Evolutionary conservation across 805 yeast species (phyloP).

Genomic region (Kodamaea neixiangensis): DNA sequence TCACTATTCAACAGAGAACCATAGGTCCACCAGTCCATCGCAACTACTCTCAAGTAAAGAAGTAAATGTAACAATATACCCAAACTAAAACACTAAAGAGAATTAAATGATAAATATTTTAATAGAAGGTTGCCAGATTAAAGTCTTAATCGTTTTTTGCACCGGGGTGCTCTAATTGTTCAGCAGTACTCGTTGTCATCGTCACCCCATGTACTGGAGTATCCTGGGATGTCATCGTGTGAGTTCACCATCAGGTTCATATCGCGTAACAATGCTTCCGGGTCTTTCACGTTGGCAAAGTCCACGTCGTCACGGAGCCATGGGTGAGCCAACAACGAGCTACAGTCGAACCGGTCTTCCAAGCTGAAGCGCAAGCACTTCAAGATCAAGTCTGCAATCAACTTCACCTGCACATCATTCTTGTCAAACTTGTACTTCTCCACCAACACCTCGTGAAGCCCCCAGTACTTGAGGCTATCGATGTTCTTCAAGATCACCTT

Average conservation of each 20-base stretch:
- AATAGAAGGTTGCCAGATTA: not conserved
- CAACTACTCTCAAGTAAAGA: not conserved
- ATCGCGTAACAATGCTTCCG: slow-evolving; percentile 14
- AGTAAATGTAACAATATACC: not conserved
- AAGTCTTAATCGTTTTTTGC: not conserved
- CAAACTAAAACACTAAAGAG: slow-evolving; percentile 1
- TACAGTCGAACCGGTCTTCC: slow-evolving; percentile 53
- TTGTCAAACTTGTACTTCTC: slow-evolving; percentile 50
- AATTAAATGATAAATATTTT: not conserved
- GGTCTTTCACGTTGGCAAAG: slow-evolving; percentile 7
- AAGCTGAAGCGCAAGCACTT: slow-evolving; percentile 54
- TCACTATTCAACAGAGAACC: not conserved
- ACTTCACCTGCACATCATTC: slow-evolving; percentile 33
- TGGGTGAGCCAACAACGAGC: slow-evolving; percentile 53
- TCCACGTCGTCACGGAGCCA: slow-evolving; percentile 39
- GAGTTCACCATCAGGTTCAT: slow-evolving; percentile 25
- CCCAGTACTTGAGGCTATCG: slow-evolving; percentile 52
- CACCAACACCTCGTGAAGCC: slow-evolving; percentile 47
- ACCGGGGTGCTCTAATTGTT: not conserved
- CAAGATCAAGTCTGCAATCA: slow-evolving; percentile 48
- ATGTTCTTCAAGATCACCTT: slow-evolving; percentile 44
- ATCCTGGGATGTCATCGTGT: slow-evolving; percentile 33
- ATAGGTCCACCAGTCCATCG: too few species aligned
- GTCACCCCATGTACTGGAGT: slow-evolving; percentile 26
- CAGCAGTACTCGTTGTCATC: slow-evolving; percentile 12